Base-by-base conservation (phyloP, 2,329 filamentous ascomycete genomes). In the Microdochium nivale region DNA sequence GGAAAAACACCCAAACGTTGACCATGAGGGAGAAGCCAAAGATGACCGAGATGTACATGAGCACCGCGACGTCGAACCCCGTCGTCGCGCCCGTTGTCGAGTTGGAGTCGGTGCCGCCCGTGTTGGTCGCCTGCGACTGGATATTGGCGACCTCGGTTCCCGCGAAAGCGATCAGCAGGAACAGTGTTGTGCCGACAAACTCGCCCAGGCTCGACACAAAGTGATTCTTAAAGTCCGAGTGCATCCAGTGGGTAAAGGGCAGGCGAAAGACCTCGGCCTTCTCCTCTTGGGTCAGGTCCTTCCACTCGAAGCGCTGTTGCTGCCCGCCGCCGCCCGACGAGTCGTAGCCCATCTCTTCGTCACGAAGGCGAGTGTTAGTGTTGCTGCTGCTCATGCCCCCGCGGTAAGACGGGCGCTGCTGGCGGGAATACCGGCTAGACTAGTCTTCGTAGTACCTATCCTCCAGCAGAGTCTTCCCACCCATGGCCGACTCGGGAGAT, bases 241-340 rank as follows among this genome's bases (percentile, higher is more conserved):
- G 69, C 72, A 75, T 75, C 73, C 71, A 75, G 30, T 71, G 64
- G 2, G 67, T 70, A 62, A 70, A 66, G 2, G 72, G 73, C 23
- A 75, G 61, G 33, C 72, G 67, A 62, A 75, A 63, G 10, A 74
- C 70, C 52, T 74, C 62, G 3, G 62, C 65, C 59, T 68, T 70
- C 56, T 75, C 70, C 50, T 71, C 61, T 1, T 62, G 58, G 5
- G 62, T 69, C 43, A 75, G 55, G 33, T 64, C 60, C 25, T 67
- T 65, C 66, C 71, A 73, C 51, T 72, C 64, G 19, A 73, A 4
- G 40, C 40, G 40, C 19, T 44, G 40, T 19, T 21, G 40, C 16
- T 19, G 9, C 40, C 40, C 40, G n/a, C 21, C n/a, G 40, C 40
- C 40, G 14, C 16, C 19, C 16, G 40, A 44, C 5, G 40, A 44